Evolutionary conservation across 768 basidiomycete species (phyloP), one percentile per base, ranked within the genome.

Genomic region (Chalciporus pseudorubinellus): DNA sequence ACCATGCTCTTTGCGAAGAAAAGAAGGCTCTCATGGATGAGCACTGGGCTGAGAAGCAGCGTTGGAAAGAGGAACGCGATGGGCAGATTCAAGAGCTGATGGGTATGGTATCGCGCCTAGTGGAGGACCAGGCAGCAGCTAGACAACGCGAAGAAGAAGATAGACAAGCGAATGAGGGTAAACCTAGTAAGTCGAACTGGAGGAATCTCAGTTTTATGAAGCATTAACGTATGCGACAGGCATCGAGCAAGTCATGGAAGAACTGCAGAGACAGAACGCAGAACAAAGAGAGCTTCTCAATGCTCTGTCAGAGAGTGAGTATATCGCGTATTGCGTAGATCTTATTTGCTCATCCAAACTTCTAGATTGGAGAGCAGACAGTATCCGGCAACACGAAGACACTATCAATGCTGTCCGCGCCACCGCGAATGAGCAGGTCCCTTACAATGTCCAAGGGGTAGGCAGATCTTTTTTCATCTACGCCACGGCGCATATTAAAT

Each of bases 371-470:
- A 80, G 85, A 41, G 76, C 76, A 13, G 90, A 91, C 44, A 83
- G 75, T 52, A 72, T 68, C 20, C 76, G 75, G 55, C 85, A 85
- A 52, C 87, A 89, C 51, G 71, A 78, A 52, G 86, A 87, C 42
- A 84, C 84, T 2, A 71, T 93, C 36, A 75, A 75, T 3, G 82
- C 82, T 39, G 84, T 93, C 39, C 77, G 78, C 50, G 76, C 81
- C 26, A 90, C 87, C 22, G 89, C 90, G 0, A 73, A 81, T 52
- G 82, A 87, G 61, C 88, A 86, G 66, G 82, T 92, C 14, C 84
- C 85, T 13, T 92, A 86, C 75, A 92, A 93, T 57, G 84, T 93
- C 12, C 84, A 89, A 76, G 81, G 81, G 22, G 90, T 92, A 71
- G 46, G 85, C 72, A 38, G 7, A 16, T 20, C n/a, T 14, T 13